Percentiles rank a stretch among this genome's conserved stretches.
Conservation (phyloP, 306 rosid genomes). For the Calophaca sinica region DNA sequence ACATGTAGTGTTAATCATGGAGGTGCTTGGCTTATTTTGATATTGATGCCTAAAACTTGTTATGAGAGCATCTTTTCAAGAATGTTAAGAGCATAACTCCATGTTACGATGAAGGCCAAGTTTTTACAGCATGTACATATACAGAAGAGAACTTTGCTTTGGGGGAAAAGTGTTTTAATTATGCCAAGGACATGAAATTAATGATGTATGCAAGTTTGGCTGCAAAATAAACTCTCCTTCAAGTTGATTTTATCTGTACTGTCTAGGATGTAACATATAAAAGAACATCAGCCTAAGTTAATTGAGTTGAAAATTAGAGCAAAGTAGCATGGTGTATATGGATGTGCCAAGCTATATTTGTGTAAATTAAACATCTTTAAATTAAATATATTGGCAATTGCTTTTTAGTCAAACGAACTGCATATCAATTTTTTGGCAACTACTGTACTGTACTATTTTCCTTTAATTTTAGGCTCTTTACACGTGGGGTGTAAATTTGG, state of each 20-base stretch:
- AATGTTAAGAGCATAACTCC: slow-evolving; percentile 25
- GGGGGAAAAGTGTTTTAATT: slow-evolving; percentile 13
- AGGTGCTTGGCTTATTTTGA: slow-evolving; percentile 6
- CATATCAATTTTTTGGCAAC: slow-evolving; percentile 11
- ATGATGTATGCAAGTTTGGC: slow-evolving; percentile 24
- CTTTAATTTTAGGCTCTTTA: neutral
- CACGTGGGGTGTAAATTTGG: slow-evolving; percentile 27
- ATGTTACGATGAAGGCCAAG: slow-evolving; percentile 28
- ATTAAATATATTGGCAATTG: slow-evolving; percentile 6
- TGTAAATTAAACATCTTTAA: slow-evolving; percentile 10
- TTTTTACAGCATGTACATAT: slow-evolving; percentile 31
- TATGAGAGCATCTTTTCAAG: slow-evolving; percentile 15
- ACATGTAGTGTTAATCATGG: neutral
- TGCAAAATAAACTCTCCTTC: slow-evolving; percentile 14
- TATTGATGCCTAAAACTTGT: slow-evolving; percentile 9
- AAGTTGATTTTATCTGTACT: slow-evolving; percentile 2
- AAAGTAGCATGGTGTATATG: slow-evolving; percentile 2
- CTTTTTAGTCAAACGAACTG: neutral
- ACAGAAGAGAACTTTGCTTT: slow-evolving; percentile 7
- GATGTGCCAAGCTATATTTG: neutral
- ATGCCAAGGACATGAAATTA: slow-evolving; percentile 29
- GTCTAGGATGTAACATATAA: slow-evolving; percentile 28
- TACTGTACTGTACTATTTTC: neutral
- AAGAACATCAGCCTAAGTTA: slow-evolving; percentile 14
- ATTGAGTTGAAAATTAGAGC: neutral